phyloP scores from a whole-genome alignment of 495 filamentous ascomycete species.

The Aspergillus hancockii region DNA sequence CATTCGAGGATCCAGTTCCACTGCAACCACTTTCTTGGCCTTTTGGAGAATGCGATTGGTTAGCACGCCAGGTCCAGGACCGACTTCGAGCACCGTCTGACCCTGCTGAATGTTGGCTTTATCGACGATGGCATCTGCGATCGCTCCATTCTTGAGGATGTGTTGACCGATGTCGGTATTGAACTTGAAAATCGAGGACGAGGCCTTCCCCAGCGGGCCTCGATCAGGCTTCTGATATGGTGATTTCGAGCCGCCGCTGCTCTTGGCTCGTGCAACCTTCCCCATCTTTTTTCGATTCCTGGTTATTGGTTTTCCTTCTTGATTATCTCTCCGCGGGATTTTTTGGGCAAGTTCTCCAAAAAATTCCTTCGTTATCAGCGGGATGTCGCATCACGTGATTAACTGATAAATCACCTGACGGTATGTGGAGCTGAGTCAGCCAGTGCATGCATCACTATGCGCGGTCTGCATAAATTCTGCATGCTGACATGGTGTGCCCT shows the following conservation, averaged over 20 bases:
- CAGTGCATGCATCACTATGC: not conserved
- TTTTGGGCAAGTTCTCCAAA: not conserved
- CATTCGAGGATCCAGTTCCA: constrained; percentile 1
- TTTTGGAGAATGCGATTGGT: not conserved
- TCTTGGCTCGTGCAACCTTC: not conserved
- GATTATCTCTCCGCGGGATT: not conserved
- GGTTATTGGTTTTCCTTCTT: not conserved
- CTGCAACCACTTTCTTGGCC: constrained; percentile 1
- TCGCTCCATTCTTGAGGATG: constrained; percentile 1
- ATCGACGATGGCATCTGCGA: constrained; percentile 3
- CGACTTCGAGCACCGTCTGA: not conserved
- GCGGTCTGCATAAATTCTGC: too few species aligned
- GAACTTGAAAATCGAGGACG: not conserved
- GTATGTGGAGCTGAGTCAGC: not conserved
- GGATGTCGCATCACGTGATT: not conserved
- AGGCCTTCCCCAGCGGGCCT: not conserved
- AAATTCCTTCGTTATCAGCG: constrained; percentile 1
- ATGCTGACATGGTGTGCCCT: too few species aligned
- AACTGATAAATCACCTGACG: constrained; percentile 1
- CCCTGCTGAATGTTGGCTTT: constrained; percentile 1
- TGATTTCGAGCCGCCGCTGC: not conserved
- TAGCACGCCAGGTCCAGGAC: not conserved
- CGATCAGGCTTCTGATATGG: not conserved
- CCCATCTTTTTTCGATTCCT: not conserved
- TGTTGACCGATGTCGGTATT: constrained; percentile 3